Evolutionary conservation across 345 rosid species (phyloP).

Genomic region (Lepidium sativum): DNA sequence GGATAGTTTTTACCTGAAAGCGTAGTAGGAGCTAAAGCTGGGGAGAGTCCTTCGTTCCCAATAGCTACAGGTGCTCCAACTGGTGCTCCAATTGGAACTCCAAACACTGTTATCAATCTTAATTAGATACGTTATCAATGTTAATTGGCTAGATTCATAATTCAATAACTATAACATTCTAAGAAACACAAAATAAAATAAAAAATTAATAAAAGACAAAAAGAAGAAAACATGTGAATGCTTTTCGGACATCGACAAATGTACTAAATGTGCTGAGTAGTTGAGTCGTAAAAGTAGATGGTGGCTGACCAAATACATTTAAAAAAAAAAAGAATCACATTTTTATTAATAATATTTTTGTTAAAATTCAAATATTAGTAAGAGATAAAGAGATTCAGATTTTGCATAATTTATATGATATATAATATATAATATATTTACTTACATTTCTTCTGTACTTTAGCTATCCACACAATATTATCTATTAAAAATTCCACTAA

Average conservation of each 20-base stretch:
- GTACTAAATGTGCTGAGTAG: neutral
- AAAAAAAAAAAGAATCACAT: neutral
- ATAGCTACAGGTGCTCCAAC: slow-evolving; percentile 16
- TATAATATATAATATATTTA: too few species aligned
- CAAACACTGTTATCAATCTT: slow-evolving; percentile 9
- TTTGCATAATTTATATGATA: neutral
- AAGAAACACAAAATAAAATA: too few species aligned
- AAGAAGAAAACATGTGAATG: slow-evolving; percentile 4
- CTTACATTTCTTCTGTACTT: neutral
- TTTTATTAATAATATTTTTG: neutral
- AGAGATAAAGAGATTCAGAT: neutral
- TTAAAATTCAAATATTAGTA: neutral
- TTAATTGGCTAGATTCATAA: neutral
- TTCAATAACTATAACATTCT: neutral
- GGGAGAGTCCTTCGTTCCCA: slow-evolving; percentile 10
- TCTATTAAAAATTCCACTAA: neutral
- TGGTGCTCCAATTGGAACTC: slow-evolving; percentile 26
- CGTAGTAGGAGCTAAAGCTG: slow-evolving; percentile 10
- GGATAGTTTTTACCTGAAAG: slow-evolving; percentile 3
- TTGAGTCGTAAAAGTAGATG: neutral
- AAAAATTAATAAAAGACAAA: neutral
- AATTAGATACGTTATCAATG: neutral
- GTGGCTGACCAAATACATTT: neutral
- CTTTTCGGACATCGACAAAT: neutral
- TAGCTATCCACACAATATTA: neutral